These are phyloP conservation scores for Wickerhamomyces sp. DNA, from an alignment of 1,139 yeast species.

Conservation along the genomic window DNA sequence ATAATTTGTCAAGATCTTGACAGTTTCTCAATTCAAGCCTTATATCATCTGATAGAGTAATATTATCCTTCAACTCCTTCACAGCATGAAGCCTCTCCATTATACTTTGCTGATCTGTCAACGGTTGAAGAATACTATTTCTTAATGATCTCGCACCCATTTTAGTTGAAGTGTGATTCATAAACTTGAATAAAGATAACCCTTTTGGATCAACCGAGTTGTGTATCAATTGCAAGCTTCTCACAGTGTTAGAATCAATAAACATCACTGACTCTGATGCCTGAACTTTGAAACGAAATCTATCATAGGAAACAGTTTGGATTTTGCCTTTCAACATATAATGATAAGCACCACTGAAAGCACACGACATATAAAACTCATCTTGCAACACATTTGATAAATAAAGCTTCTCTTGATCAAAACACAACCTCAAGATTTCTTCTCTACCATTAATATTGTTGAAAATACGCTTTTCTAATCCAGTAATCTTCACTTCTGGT, in stretches of 20 bases:
- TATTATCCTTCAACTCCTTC: conserved; percentile 27
- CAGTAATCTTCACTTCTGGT: conserved; percentile 23
- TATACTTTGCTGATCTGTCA: conserved; percentile 34
- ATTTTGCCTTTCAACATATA: conserved; percentile 18
- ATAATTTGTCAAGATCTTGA: conserved; percentile 36
- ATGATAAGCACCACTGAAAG: conserved; percentile 32
- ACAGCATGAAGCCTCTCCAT: conserved; percentile 33
- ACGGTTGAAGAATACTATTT: conserved; percentile 40
- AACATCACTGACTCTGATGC: conserved; percentile 39
- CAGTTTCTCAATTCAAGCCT: conserved; percentile 25
- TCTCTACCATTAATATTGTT: conserved; percentile 25
- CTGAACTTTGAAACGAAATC: conserved; percentile 34
- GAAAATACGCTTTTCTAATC: conserved; percentile 25
- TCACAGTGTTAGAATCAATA: conserved; percentile 35
- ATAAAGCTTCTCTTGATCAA: conserved; percentile 18
- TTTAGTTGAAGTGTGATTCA: conserved; percentile 37
- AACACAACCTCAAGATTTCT: conserved; percentile 19
- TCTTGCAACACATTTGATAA: conserved; percentile 23
- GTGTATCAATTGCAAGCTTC: conserved; percentile 34
- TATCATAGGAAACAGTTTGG: conserved; percentile 19
- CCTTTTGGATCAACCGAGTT: conserved; percentile 28
- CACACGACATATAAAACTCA: conserved; percentile 29
- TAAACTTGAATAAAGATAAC: conserved; percentile 30
- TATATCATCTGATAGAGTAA: conserved; percentile 18
- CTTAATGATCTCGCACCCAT: conserved; percentile 42